phyloP scores from a whole-genome alignment of 169 alveolate genomes.

The Babesia ovata region DNA sequence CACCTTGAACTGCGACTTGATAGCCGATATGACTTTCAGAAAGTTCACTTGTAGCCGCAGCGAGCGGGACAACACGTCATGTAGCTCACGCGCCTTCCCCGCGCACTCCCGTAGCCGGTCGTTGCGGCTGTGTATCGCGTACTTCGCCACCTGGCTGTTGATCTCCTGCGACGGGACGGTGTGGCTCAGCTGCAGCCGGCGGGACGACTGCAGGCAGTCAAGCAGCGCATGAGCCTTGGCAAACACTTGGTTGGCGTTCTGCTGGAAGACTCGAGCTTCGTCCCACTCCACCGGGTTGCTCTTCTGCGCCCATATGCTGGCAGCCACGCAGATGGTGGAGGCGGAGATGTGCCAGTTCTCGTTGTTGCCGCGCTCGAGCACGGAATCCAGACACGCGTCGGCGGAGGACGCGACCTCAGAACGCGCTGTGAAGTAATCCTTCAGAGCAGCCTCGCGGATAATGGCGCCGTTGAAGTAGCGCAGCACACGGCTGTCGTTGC shows the following conservation, averaged over 20 bases:
- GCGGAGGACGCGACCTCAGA: not conserved
- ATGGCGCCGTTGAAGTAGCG: constrained; percentile 74
- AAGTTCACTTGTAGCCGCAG: constrained; percentile 45
- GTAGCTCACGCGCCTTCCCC: constrained; percentile 21
- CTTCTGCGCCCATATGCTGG: constrained; percentile 57
- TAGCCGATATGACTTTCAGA: constrained; percentile 36
- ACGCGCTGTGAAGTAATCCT: constrained; percentile 40
- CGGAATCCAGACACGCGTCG: not conserved
- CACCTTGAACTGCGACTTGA: constrained; percentile 62
- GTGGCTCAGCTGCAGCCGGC: constrained; percentile 45
- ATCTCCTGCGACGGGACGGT: constrained; percentile 38
- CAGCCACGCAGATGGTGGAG: constrained; percentile 64
- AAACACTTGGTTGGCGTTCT: constrained; percentile 37
- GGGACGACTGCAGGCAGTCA: constrained; percentile 36
- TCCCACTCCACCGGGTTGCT: constrained; percentile 67
- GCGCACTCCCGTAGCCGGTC: constrained; percentile 39
- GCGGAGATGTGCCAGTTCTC: constrained; percentile 65
- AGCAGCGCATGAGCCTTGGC: constrained; percentile 32
- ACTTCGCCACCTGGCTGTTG: constrained; percentile 40
- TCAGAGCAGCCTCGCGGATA: constrained; percentile 30
- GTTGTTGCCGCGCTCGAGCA: constrained; percentile 38
- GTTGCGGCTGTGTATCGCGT: constrained; percentile 58
- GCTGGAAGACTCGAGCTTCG: constrained; percentile 42
- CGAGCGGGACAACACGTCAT: constrained; percentile 11
- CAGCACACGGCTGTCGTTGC: constrained; percentile 70